Evolutionary conservation across 1,284 basidiomycete genomes (phyloP), one percentile per base, ranked within the genome.

Genomic region (Cerrena zonata): DNA sequence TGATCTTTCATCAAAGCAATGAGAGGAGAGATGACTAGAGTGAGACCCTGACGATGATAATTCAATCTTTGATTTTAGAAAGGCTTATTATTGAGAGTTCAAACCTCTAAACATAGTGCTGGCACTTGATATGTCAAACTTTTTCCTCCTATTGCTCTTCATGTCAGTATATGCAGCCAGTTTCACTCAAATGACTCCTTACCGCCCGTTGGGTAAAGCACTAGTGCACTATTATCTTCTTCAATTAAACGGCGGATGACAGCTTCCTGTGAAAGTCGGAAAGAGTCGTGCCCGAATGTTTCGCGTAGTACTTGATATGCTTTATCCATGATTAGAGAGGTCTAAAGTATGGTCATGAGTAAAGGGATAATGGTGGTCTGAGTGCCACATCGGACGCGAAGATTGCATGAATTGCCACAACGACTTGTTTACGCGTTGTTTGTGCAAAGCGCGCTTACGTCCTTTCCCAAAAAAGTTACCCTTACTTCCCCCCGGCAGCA

Each of bases 1-100:
- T 99, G 96, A 63, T 99, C 95, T 36, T 84, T 80, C 77, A 99
- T 98, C 45, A 99, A 78, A 2, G 93, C 89, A 38, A 95, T 76
- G 11, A 99, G 78, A 1, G 95, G 49, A 3, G 82, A 86, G 15
- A 89, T 74, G 48, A 89, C 85, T 41, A 89, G 73, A 0, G 86
- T 86, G 18, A 88, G 69, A 2, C 80, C 80, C 55, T 69, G 4
- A 11, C 21, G 15, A 25, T 7, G 24, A n/a, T 27, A 27, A n/a
- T 12, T 59, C 1, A 74, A 75, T 43, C 60, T 60, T 13, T 27
- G 25, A 18, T 19, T 19, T 34, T 48, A 4, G 12, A 13, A 21
- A 12, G 10, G 26, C 18, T 24, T 34, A 3, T 45, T 23, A 5
- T 5, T 21, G 15, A 21, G 23, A 23, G 12, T 19, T 52, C 53